Base-by-base conservation (phyloP, 352 stramenopile species). In the Phytophthora pini region DNA sequence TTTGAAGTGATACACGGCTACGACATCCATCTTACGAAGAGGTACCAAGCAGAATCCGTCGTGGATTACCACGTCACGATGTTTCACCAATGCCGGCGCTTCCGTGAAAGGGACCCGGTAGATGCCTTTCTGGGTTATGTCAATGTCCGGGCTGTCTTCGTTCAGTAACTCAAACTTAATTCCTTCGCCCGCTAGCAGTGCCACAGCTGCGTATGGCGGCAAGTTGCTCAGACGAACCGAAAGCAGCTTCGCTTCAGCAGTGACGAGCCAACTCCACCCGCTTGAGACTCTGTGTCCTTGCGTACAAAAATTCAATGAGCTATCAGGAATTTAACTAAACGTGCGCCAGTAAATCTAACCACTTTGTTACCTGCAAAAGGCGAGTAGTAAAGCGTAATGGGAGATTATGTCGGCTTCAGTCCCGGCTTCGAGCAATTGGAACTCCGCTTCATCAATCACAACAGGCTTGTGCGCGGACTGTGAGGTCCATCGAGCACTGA, bases 51-150 rank as follows among this genome's bases (percentile, higher is more conserved):
- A 91, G 22, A 70, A 61, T 0, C 87, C 87, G 26, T 67, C 56
- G 17, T 61, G 50, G 11, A 95, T 40, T 10, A 92, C 26, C 6
- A 85, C 71, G 3, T 76, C 54, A 4, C 87, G 79, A 6, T 52
- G 40, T 12, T 65, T 74, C 2, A 92, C 72, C 4, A 94, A 74
- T 1, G 22, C 6, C 11, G 56, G 44, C 13, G 72, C 74, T 49
- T 87, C 60, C 12, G 64, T 48, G 56, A 92, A 92, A 20, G 83
- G 83, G 5, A 92, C 80, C 13, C 68, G 62, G 48, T 84, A 84
- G 24, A 70, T 56, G 13, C 47, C 50, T 26, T 61, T 47, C 62
- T 75, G 47, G 2, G 44, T 68, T 32, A 48, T n/a, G 38, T 70
- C 67, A 29, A 34, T 43, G 6, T 56, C 24, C 3, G 36, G 45